Conservation (phyloP, 2,329 filamentous ascomycete genomes). For the Sclerotinia subarctica region DNA sequence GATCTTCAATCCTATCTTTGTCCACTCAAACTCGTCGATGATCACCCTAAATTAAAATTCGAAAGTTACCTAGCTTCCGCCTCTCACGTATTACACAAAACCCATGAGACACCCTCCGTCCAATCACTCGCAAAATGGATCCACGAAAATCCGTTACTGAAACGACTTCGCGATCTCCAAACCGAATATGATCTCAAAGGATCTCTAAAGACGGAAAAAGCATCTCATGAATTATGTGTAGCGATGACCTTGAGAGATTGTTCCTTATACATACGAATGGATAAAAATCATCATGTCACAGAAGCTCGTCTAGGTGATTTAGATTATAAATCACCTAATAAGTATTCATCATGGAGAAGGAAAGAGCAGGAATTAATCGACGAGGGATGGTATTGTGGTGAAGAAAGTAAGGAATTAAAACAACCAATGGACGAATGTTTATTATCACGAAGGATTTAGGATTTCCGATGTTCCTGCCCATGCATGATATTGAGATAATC, state of each 20-base stretch:
- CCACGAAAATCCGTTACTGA: conserved; percentile 29
- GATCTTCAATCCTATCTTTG: conserved; percentile 46
- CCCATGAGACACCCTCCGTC: neutral
- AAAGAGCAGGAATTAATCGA: conserved; percentile 61
- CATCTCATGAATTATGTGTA: conserved; percentile 51
- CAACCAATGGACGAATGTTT: conserved; percentile 22
- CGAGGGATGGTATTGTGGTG: conserved; percentile 63
- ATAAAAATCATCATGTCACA: conserved; percentile 38
- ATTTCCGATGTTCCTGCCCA: too few relatives aligned
- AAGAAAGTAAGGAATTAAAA: conserved; percentile 32
- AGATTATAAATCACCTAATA: conserved; percentile 69
- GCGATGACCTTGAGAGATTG: conserved; percentile 83
- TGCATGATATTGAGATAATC: neutral
- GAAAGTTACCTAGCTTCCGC: conserved; percentile 34
- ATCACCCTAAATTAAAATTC: conserved; percentile 46
- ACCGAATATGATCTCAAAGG: conserved; percentile 37
- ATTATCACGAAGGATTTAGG: neutral
- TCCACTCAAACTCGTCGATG: conserved; percentile 60
- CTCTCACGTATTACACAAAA: conserved; percentile 35
- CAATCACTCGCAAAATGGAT: conserved; percentile 41
- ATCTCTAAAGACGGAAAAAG: conserved; percentile 37
- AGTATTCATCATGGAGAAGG: conserved; percentile 65
- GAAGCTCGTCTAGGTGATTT: conserved; percentile 69
- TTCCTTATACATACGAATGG: conserved; percentile 67
- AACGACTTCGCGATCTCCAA: conserved; percentile 45